Base-by-base conservation (phyloP, 1,284 basidiomycete species). In the Psilocybe mexicana region DNA sequence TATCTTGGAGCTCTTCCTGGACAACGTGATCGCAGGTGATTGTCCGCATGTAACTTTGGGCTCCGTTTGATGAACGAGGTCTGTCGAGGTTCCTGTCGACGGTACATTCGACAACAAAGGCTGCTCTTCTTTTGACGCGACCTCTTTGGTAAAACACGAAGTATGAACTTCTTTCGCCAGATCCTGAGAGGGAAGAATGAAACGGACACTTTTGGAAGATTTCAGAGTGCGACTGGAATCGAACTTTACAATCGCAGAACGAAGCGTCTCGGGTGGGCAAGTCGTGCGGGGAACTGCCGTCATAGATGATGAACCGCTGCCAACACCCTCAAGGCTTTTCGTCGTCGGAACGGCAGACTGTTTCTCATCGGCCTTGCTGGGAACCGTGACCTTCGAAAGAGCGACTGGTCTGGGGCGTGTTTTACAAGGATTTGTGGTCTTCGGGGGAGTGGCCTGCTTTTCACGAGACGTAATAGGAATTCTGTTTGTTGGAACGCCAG, bases 151-250 rank as follows among this genome's bases (percentile, higher is more conserved):
- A 11, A 28, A 28, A 23, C 10, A 18, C 8, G 24, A 10, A 2
- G 46, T 7, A 18, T 28, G 12, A 35, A 49, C 26, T 23, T 61
- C 59, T 43, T 54, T 48, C n/a, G 58, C 51, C 6, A 63, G 25
- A 2, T 62, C 62, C 18, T 54, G 54, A 6, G 50, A 55, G 12
- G 59, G 45, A 10, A 66, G 46, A 6, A 53, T 52, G 47, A 66
- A 66, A 26, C 65, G 60, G 46, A 66, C 65, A 18, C 45, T 61
- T 54, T 65, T 65, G 12, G 54, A 49, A 26, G 59, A 52, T 38
- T 42, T 49, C 48, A 53, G 38, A 18, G 43, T 33, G 23, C 7
- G 47, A 36, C n/a, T 28, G 38, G 12, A 24, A 10, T 38, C 18
- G 26, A 33, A 36, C 42, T 57, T 59, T 14, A 42, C 48, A 51